phyloP scores from a whole-genome alignment of 352 stramenopile genomes.

The Lagenidium giganteum region DNA sequence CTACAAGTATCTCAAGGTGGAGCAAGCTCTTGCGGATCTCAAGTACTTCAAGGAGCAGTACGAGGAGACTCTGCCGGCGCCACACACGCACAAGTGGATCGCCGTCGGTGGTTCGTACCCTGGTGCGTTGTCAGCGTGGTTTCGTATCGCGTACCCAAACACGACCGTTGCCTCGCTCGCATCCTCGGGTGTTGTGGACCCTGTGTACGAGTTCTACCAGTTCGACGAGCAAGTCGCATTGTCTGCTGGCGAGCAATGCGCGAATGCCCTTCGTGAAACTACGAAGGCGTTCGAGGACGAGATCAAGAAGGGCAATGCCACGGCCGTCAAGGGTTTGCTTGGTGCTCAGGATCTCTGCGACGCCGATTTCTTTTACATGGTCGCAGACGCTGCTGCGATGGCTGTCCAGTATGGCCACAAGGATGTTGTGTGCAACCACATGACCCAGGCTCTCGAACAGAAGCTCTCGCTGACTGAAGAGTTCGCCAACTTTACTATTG shows the following conservation, averaged over 20 bases:
- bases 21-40: constrained; percentile 84
- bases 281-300: constrained; percentile 64
- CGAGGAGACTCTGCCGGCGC: constrained; percentile 24
- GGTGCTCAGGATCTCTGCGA: constrained; percentile 51
- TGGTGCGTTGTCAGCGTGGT: constrained; percentile 76
- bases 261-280: constrained; percentile 50
- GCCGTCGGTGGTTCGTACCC: constrained; percentile 81
- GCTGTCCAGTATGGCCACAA: constrained; percentile 87
- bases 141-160: constrained; percentile 76
- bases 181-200: constrained; percentile 77
- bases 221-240: constrained; percentile 80
- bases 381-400: constrained; percentile 84
- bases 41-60: constrained; percentile 78
- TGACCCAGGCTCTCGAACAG: constrained; percentile 39
- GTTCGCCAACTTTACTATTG: constrained; percentile 79
- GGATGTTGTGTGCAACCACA: constrained; percentile 60
- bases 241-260: constrained; percentile 50
- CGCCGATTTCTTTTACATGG: constrained; percentile 89
- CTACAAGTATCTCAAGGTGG: constrained; percentile 72
- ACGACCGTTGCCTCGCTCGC: constrained; percentile 65
- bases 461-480: constrained; percentile 48
- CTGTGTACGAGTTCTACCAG: constrained; percentile 70
- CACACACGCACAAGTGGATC: constrained; percentile 53
- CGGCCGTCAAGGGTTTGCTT: constrained; percentile 56
- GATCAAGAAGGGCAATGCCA: constrained; percentile 40